These are phyloP conservation scores for Triticum aestivum DNA, from an alignment of 176 grass and related monocot genomes.

Conservation along the genomic window DNA sequence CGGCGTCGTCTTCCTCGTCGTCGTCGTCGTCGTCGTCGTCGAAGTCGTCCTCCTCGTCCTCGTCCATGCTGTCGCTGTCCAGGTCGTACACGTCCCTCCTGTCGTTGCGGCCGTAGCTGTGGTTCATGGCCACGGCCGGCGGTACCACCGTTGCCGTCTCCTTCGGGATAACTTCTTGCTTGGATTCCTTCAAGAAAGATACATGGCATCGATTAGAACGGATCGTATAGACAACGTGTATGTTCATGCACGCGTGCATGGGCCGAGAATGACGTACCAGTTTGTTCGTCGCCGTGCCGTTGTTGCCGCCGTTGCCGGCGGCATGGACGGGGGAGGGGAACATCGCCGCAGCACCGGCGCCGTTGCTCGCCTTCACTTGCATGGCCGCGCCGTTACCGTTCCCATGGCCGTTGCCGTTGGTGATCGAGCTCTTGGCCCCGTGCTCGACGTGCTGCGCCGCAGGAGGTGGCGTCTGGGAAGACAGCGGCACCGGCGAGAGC, in stretches of 20 bases:
- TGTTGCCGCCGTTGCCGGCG: background rate
- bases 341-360: slow-evolving; percentile 11
- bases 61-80: slow-evolving; percentile 59
- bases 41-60: slow-evolving; percentile 49
- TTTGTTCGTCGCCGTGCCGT: slow-evolving; percentile 46
- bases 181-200: slow-evolving; percentile 15
- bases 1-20: slow-evolving; percentile 32
- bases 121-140: slow-evolving; percentile 44
- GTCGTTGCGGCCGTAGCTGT: slow-evolving; percentile 43
- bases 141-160: slow-evolving; percentile 27
- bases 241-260: background rate
- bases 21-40: slow-evolving; percentile 41
- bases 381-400: slow-evolving; percentile 20
- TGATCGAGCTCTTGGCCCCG: background rate
- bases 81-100: slow-evolving; percentile 39
- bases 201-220: background rate
- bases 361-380: slow-evolving; percentile 52
- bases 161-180: slow-evolving; percentile 53
- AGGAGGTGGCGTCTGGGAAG: slow-evolving; percentile 25
- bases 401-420: slow-evolving; percentile 15
- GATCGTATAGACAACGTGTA: background rate
- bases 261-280: slow-evolving; percentile 32
- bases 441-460: slow-evolving; percentile 15
- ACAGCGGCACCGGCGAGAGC: slow-evolving; percentile 34
- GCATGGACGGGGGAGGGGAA: slow-evolving; percentile 38